Conservation (phyloP, 1,284 basidiomycete genomes). For the Papiliotrema terrestris region DNA sequence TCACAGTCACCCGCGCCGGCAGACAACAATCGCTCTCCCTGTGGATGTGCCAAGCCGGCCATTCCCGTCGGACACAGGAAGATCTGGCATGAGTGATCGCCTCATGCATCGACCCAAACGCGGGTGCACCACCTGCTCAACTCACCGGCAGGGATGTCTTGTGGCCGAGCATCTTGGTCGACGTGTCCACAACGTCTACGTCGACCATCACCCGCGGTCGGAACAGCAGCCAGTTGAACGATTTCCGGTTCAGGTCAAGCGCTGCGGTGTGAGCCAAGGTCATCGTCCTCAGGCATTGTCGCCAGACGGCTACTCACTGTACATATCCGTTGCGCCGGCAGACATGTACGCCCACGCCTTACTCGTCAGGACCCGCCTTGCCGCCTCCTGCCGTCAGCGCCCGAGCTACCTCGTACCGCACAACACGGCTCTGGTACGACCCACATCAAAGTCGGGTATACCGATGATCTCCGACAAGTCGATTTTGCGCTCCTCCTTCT, state of each 20-base stretch:
- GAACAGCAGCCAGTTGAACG: slow-evolving; percentile 47
- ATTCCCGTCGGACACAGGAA: slow-evolving; percentile 50
- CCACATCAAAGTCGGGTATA: slow-evolving; percentile 46
- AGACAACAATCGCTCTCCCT: slow-evolving; percentile 43
- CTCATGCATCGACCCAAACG: neutral
- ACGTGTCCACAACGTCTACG: slow-evolving; percentile 41
- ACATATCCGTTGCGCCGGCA: slow-evolving; percentile 46
- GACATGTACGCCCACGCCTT: slow-evolving; percentile 50
- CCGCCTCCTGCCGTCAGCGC: slow-evolving; percentile 29
- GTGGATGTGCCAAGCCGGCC: slow-evolving; percentile 46
- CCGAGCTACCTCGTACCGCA: neutral
- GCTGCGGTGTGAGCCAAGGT: slow-evolving; percentile 14
- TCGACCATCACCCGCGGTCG: slow-evolving; percentile 45
- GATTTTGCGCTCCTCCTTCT: slow-evolving; percentile 25
- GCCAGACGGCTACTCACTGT: slow-evolving; percentile 30
- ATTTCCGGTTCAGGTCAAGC: slow-evolving; percentile 38
- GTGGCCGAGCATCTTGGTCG: slow-evolving; percentile 41
- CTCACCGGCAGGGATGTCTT: slow-evolving; percentile 36
- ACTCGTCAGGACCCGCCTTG: slow-evolving; percentile 32
- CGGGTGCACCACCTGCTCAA: neutral
- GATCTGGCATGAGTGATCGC: slow-evolving; percentile 18
- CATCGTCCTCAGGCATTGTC: neutral
- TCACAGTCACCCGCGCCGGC: slow-evolving; percentile 41
- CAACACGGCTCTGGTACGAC: neutral
- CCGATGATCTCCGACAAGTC: slow-evolving; percentile 44